Percentiles rank a stretch among this genome's conserved stretches.
Evolutionary conservation across 2,329 filamentous ascomycete species (phyloP).

Genomic region (Sclerotinia borealis): DNA sequence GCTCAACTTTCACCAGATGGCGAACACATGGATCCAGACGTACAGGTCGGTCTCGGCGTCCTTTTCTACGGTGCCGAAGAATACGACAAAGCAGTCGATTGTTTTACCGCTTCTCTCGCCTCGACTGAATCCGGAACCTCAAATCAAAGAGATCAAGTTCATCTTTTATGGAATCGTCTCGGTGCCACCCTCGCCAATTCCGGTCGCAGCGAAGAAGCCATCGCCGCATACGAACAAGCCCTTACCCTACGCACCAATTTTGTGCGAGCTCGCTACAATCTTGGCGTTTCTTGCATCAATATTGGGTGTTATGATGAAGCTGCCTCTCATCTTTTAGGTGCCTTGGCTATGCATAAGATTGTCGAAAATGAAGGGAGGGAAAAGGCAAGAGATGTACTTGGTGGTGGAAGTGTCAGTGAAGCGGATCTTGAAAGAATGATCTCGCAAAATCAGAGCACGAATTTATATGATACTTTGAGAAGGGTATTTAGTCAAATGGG

Average conservation of each 20-base stretch:
- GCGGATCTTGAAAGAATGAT: constrained; percentile 80
- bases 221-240: constrained; percentile 91
- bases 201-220: constrained; percentile 89
- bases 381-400: constrained; percentile 75
- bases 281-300: constrained; percentile 95
- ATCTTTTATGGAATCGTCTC: constrained; percentile 94
- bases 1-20: constrained; percentile 88
- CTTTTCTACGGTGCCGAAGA: constrained; percentile 97
- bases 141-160: constrained; percentile 80
- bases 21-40: constrained; percentile 95
- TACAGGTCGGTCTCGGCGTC: constrained; percentile 93
- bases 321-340: constrained; percentile 84
- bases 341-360: constrained; percentile 90
- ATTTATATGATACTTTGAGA: constrained; percentile 88
- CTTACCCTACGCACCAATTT: constrained; percentile 90
- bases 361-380: constrained; percentile 81
- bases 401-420: constrained; percentile 56
- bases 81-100: constrained; percentile 97
- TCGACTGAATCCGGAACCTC: constrained; percentile 76
- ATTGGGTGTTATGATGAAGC: constrained; percentile 93
- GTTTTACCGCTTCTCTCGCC: constrained; percentile 87
- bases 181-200: constrained; percentile 94
- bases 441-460: constrained; percentile 92
- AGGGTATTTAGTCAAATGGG: constrained; percentile 98
- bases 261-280: constrained; percentile 91